Conservation (phyloP, 208 protist genomes). For the Crithidia brevicula region DNA sequence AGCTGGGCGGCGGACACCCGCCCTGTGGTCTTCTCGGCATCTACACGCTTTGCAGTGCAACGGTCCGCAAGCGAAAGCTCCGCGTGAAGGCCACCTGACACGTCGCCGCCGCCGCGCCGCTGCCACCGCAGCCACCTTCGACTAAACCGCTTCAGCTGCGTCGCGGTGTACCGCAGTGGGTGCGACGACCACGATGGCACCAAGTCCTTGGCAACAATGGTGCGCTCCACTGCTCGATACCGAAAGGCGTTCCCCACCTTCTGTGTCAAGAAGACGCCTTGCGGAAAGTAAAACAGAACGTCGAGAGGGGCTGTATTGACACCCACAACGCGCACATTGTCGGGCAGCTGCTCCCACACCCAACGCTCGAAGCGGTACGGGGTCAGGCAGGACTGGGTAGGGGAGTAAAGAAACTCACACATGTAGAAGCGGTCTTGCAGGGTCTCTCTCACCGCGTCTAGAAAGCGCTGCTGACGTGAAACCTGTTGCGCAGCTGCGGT, state of each 20-base stretch:
- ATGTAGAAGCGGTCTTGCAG: constrained; percentile 39
- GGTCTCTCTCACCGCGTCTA: constrained; percentile 24
- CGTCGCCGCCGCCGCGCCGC: background rate
- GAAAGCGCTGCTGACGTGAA: constrained; percentile 14
- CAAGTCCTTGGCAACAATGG: constrained; percentile 39
- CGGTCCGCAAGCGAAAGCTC: constrained; percentile 21
- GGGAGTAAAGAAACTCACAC: constrained; percentile 38
- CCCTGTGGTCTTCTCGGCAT: background rate
- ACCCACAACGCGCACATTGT: constrained; percentile 66
- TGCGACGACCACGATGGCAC: constrained; percentile 22
- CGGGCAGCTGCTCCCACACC: constrained; percentile 58
- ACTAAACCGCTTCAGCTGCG: constrained; percentile 1
- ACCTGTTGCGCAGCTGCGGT: background rate
- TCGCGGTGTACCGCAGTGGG: constrained; percentile 29
- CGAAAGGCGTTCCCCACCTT: constrained; percentile 77
- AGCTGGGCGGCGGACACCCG: no score
- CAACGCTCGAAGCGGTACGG: constrained; percentile 48
- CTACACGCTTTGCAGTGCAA: no score
- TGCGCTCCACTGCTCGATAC: constrained; percentile 63
- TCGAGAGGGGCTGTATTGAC: constrained; percentile 65
- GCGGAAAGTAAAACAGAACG: constrained; percentile 75
- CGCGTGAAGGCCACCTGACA: constrained; percentile 35
- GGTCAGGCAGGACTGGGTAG: constrained; percentile 45
- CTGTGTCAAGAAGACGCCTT: constrained; percentile 60
- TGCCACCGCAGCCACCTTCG: constrained; percentile 7